Conservation (phyloP, 2,329 filamentous ascomycete species). For the Colletotrichum sp. region DNA sequence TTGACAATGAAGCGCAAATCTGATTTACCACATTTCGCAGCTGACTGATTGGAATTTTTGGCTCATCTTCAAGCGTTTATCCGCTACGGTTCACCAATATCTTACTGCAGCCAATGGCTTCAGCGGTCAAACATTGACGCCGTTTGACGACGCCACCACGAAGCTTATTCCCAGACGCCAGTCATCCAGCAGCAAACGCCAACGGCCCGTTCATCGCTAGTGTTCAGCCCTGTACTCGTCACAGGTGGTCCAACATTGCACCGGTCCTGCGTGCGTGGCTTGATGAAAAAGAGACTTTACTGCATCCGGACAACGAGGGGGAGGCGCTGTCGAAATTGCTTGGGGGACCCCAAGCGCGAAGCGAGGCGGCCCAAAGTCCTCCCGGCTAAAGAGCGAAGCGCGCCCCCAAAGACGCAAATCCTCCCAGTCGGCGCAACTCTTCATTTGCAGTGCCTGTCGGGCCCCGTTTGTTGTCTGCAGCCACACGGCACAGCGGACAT, state of each 20-base stretch:
- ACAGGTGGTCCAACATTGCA: neutral
- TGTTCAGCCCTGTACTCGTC: neutral
- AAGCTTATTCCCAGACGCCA: neutral
- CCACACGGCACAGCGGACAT: neutral
- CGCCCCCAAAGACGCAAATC: neutral
- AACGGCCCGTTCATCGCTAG: neutral
- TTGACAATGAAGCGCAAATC: neutral
- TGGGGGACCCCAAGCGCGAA: neutral
- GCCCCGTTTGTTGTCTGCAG: neutral
- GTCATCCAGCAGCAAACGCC: neutral
- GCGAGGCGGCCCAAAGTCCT: neutral
- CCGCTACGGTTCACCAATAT: neutral
- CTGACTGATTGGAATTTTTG: neutral
- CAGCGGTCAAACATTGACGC: neutral
- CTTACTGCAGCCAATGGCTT: neutral
- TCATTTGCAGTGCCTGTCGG: neutral
- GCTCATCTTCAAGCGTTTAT: neutral
- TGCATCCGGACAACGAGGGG: neutral
- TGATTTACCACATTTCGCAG: fast-evolving
- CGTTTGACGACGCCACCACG: neutral
- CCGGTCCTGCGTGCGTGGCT: neutral
- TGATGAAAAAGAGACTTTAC: neutral
- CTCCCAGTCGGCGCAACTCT: neutral
- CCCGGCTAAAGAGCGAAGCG: neutral
- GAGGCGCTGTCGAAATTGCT: neutral